A percentile compares a stretch with the other conserved stretches of the same genome.
phyloP scores from a whole-genome alignment of 2,329 filamentous ascomycete genomes.

The Fusarium stilboides region DNA sequence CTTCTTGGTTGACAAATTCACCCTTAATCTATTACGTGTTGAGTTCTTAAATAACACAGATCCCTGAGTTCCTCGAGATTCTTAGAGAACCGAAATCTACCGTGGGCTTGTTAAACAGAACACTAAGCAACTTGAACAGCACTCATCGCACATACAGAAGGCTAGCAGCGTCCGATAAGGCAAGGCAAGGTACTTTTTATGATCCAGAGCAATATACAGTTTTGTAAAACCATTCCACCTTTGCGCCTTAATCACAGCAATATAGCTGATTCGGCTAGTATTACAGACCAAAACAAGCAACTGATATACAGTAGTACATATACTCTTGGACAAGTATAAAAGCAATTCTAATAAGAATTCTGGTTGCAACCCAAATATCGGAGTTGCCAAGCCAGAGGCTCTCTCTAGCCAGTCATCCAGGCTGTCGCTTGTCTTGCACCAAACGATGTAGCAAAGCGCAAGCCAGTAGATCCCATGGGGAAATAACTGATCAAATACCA shows the following conservation, averaged over 20 bases:
- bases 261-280: conserved; percentile 3
- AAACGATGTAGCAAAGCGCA: conserved; percentile 89
- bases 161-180: background rate
- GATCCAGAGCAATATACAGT: conserved; percentile 2
- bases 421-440: conserved; percentile 86
- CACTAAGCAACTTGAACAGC: background rate
- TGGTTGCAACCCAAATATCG: background rate
- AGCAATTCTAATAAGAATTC: background rate
- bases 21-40: no score
- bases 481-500: conserved; percentile 99
- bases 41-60: no score
- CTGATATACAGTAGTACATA: conserved; percentile 13
- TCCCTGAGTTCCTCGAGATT: no score
- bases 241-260: conserved; percentile 6
- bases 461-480: conserved; percentile 91
- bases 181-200: background rate
- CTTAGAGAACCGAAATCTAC: no score
- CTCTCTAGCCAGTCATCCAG: conserved; percentile 83
- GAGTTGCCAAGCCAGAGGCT: background rate
- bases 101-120: background rate
- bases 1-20: no score
- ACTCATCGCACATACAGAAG: background rate
- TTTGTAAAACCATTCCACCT: conserved; percentile 5
- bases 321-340: conserved; percentile 3
- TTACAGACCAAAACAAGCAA: conserved; percentile 19